Percentiles rank a stretch among this genome's conserved stretches.
phyloP scores from a whole-genome alignment of 2,329 filamentous ascomycete genomes.

The Penicillium capsulatum region DNA sequence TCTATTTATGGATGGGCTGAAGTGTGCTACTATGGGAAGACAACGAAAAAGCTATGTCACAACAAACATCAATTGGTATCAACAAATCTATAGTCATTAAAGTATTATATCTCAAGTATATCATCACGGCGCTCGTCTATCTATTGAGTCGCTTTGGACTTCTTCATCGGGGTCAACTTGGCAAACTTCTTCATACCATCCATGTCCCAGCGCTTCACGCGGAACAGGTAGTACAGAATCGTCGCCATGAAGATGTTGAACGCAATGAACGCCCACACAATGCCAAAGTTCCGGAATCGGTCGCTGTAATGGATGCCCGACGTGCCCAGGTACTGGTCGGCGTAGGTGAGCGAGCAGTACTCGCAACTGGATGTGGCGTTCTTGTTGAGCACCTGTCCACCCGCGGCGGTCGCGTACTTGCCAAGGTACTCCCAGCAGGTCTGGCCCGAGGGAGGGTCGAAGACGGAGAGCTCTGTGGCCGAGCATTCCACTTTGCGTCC shows the following conservation, averaged over 20 bases:
- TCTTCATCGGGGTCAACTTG: slow-evolving; percentile 12
- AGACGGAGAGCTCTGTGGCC: slow-evolving; percentile 61
- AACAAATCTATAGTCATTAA: too few relatives aligned
- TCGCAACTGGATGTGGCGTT: slow-evolving; percentile 50
- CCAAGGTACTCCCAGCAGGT: slow-evolving; percentile 60
- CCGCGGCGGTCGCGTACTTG: slow-evolving; percentile 46
- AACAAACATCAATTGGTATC: not conserved
- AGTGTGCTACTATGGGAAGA: too few relatives aligned
- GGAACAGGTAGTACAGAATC: slow-evolving; percentile 39
- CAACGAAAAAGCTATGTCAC: too few relatives aligned
- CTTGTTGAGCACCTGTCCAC: slow-evolving; percentile 53
- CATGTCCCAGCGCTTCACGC: slow-evolving; percentile 26
- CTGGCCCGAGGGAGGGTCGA: slow-evolving; percentile 55
- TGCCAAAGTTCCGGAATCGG: slow-evolving; percentile 65
- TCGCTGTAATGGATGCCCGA: slow-evolving; percentile 52
- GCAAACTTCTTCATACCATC: slow-evolving; percentile 14
- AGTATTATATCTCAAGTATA: not conserved
- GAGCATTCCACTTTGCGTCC: slow-evolving; percentile 64
- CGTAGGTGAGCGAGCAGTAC: slow-evolving; percentile 41
- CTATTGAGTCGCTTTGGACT: slow-evolving; percentile 5
- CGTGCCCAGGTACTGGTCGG: slow-evolving; percentile 37
- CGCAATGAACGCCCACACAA: slow-evolving; percentile 56
- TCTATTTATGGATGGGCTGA: too few relatives aligned
- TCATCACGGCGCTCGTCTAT: not conserved
- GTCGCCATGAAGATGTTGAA: slow-evolving; percentile 56